These are phyloP conservation scores for Fusarium cyanostomum DNA, from an alignment of 2,329 filamentous ascomycete genomes.

Conservation along the genomic window DNA sequence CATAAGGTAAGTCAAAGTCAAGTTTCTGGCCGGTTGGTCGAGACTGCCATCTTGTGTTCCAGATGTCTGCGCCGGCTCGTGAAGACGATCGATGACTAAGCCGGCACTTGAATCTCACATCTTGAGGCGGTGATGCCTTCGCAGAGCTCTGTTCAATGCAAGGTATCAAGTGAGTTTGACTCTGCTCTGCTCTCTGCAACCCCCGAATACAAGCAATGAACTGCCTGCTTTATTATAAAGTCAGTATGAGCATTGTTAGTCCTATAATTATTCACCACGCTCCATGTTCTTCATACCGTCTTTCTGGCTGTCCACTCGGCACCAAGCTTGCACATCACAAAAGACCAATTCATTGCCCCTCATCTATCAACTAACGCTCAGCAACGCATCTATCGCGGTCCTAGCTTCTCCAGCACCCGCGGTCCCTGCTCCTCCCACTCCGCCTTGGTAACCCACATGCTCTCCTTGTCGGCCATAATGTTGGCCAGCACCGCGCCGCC, in stretches of 20 bases:
- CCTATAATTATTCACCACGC: background rate
- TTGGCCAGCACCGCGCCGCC: constrained; percentile 96
- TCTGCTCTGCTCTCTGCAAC: too few relatives aligned
- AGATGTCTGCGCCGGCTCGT: constrained; percentile 23
- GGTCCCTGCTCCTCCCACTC: constrained; percentile 96
- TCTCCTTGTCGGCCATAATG: constrained; percentile 98
- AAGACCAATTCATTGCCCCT: constrained; percentile 27
- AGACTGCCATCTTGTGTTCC: constrained; percentile 18
- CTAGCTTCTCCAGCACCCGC: constrained; percentile 88
- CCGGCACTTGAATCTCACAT: constrained; percentile 1
- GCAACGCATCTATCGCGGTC: constrained; percentile 71
- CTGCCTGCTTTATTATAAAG: too few relatives aligned
- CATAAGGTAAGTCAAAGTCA: background rate
- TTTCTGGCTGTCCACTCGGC: constrained; percentile 40
- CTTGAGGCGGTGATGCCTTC: constrained; percentile 14
- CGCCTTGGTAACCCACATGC: constrained; percentile 97
- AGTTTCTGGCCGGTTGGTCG: constrained; percentile 9
- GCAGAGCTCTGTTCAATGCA: background rate
- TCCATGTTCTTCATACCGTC: constrained; percentile 20
- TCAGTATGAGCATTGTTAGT: too few relatives aligned
- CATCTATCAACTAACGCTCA: constrained; percentile 22
- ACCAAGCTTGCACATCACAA: constrained; percentile 29
- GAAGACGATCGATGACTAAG: constrained; percentile 32
- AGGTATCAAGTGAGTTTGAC: background rate
- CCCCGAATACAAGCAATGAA: too few relatives aligned